Base-by-base conservation (phyloP, 495 filamentous ascomycete species). In the Schizothecium vesticola region DNA sequence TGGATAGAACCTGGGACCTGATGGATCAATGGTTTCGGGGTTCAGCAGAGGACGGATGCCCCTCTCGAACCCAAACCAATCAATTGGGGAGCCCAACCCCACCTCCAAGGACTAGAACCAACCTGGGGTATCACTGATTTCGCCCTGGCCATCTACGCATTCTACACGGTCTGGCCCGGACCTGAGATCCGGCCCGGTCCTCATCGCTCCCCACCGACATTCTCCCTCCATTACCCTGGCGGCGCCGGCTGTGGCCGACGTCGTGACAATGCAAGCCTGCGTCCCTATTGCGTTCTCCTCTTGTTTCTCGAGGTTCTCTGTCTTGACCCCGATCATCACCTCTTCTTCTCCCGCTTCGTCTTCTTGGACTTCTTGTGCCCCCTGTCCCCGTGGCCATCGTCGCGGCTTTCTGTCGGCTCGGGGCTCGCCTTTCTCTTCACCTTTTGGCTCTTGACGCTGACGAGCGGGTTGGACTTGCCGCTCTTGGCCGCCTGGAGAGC, bases 361-460 rank as follows among this genome's bases (percentile, higher is more conserved):
- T 89, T 91, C 78, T 89, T 91, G 24, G 78, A 66, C 72, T 83
- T 84, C 67, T 82, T 83, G 31, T 79, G 80, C 26, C 74, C 76
- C 70, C 79, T 80, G 16, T 84, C 75, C 77, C 85, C 87, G 56
- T 86, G 82, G 71, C 86, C 87, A 70, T 89, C 78, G 23, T 85
- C 84, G 64, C 83, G 86, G 51, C 87, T 81, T 70, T 90, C 84
- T 65, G 79, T 80, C 36, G 86, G 85, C 25, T 89, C 87, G 66
- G 87, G 89, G 19, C 86, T 88, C 56, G 90, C 91, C 82, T 97
- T 97, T 66, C 94, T 83, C 82, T 97, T 97, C 24, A 77, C 68
- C 80, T 91, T 92, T 3, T 80, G 78, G 3, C 85, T 83, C 81
- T 93, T 95, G 26, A 98, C 87, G 74, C 91, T 94, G 43, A 98